These are phyloP conservation scores for Smithsoniella earleae DNA, from an alignment of 163 green algal genomes.

Conservation along the genomic window DNA sequence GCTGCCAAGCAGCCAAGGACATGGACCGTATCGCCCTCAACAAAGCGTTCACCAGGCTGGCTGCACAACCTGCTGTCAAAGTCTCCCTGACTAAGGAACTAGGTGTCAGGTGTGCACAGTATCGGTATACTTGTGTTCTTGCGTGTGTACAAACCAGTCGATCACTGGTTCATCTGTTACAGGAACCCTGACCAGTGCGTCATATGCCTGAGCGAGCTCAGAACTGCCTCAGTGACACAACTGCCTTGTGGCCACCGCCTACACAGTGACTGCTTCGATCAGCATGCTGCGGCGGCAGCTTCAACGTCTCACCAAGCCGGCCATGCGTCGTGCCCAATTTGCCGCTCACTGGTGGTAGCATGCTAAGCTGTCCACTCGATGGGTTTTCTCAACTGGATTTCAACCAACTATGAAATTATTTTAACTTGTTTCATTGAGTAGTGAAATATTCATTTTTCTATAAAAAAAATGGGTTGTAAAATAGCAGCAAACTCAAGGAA, in stretches of 20 bases:
- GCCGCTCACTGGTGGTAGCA: too few relatives aligned
- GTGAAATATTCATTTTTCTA: too few relatives aligned
- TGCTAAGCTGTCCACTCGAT: too few relatives aligned
- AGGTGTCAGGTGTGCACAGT: neutral
- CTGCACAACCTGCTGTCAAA: constrained; percentile 1
- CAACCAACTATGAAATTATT: too few relatives aligned
- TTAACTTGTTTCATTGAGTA: too few relatives aligned
- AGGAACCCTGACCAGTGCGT: neutral
- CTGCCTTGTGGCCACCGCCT: neutral
- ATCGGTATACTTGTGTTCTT: neutral
- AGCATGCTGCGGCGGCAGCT: neutral
- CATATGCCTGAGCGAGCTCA: neutral
- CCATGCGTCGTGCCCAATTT: too few relatives aligned
- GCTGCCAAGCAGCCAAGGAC: neutral
- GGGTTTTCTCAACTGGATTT: too few relatives aligned
- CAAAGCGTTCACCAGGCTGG: neutral
- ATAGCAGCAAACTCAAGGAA: too few relatives aligned
- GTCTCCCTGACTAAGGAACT: neutral
- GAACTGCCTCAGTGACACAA: neutral
- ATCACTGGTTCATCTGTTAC: too few relatives aligned
- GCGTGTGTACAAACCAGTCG: neutral
- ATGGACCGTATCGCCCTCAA: constrained; percentile 19
- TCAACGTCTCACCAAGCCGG: too few relatives aligned
- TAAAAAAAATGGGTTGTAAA: too few relatives aligned
- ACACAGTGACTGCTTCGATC: neutral